A percentile compares a stretch with the other conserved stretches of the same genome.
phyloP scores from a whole-genome alignment of 1,284 basidiomycete genomes.

The Naganishia liquefaciens region DNA sequence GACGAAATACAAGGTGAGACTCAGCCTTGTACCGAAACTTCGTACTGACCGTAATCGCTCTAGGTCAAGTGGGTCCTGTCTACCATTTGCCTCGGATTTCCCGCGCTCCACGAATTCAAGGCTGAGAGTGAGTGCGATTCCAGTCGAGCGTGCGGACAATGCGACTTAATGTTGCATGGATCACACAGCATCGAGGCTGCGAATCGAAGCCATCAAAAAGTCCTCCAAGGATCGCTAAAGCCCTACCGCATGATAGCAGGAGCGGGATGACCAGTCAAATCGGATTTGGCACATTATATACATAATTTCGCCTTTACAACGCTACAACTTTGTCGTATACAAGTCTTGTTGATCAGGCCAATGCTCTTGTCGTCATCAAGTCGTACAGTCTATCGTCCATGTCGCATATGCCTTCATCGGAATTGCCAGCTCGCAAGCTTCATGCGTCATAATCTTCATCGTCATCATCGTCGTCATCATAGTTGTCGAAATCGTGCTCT shows the following conservation, averaged over 20 bases:
- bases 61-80: slow-evolving; percentile 24
- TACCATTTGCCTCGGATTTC: slow-evolving; percentile 23
- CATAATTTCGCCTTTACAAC: slow-evolving; percentile 13
- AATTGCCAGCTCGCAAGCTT: neutral
- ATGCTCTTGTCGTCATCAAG: neutral
- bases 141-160: neutral
- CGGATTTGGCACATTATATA: slow-evolving; percentile 19
- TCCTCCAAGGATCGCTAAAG: neutral
- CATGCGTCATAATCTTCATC: slow-evolving; percentile 24
- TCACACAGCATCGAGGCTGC: slow-evolving; percentile 6
- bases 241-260: neutral
- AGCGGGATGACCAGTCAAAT: neutral
- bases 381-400: neutral
- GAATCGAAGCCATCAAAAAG: slow-evolving; percentile 12
- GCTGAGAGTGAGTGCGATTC: slow-evolving; percentile 14
- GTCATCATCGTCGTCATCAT: slow-evolving; percentile 27
- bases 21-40: neutral
- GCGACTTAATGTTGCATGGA: neutral
- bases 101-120: slow-evolving; percentile 23
- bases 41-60: neutral
- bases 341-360: slow-evolving; percentile 1
- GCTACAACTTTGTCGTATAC: slow-evolving; percentile 26
- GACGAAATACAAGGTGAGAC: slow-evolving; percentile 6
- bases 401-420: neutral
- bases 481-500: slow-evolving; percentile 8